phyloP scores from a whole-genome alignment of 371 early-diverging fungal genomes.

The Smittium mucronatum region DNA sequence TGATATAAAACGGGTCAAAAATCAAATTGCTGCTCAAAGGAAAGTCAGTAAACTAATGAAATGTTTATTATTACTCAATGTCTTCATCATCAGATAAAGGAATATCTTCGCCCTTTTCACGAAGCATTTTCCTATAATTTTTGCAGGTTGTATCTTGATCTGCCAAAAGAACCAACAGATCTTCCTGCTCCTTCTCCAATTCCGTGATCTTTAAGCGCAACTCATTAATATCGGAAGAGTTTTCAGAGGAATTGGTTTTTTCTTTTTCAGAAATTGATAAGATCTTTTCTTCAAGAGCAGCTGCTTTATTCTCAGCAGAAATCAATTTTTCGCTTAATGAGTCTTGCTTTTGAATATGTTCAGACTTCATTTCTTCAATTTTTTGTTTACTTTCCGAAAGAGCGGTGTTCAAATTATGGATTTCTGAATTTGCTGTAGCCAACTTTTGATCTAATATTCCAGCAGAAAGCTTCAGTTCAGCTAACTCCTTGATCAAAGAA shows the following conservation, averaged over 20 bases:
- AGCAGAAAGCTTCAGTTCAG: neutral
- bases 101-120: conserved; percentile 42
- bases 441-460: neutral
- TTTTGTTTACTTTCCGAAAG: neutral
- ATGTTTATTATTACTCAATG: no score
- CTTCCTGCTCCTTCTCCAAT: conserved; percentile 78
- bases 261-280: no score
- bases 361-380: neutral
- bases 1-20: no score
- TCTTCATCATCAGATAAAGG: conserved; percentile 42
- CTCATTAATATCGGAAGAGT: conserved; percentile 31
- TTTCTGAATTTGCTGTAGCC: neutral
- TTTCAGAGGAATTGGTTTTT: conserved; percentile 17
- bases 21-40: no score
- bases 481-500: neutral
- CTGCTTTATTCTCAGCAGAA: neutral
- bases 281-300: conserved; percentile 9
- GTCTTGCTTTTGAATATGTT: neutral
- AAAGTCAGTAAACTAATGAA: no score
- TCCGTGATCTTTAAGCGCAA: conserved; percentile 31
- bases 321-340: neutral
- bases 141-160: conserved; percentile 61
- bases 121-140: conserved; percentile 44
- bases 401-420: neutral
- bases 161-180: conserved; percentile 72